Evolutionary conservation across 257 asterid genomes (phyloP).

Genomic region (Apocynum venetum): DNA sequence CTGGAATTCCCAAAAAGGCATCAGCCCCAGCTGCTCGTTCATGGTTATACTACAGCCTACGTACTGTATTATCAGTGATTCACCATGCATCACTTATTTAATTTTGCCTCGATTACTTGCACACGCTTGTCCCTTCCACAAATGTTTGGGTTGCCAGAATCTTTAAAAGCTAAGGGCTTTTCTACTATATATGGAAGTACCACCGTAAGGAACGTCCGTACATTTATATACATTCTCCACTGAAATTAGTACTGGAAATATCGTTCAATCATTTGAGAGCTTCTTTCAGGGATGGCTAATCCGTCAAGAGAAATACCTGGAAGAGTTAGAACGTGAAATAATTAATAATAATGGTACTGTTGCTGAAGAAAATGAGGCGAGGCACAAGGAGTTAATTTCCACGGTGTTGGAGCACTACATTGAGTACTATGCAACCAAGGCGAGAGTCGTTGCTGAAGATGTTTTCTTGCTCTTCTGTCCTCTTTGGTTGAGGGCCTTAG

Average conservation of each 20-base stretch:
- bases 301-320: slow-evolving; percentile 18
- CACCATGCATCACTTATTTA: no score
- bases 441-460: slow-evolving; percentile 18
- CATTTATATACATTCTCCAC: no score
- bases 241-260: background rate
- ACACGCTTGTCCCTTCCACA: no score
- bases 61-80: no score
- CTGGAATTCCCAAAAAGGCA: no score
- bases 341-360: background rate
- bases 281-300: slow-evolving; percentile 25
- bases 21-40: no score
- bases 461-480: slow-evolving; percentile 34
- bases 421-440: slow-evolving; percentile 28
- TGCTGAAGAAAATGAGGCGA: slow-evolving; percentile 9
- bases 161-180: no score
- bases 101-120: no score
- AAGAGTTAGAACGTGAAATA: slow-evolving; percentile 3
- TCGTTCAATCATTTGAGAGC: slow-evolving; percentile 15
- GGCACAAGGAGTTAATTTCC: slow-evolving; percentile 14
- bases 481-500: slow-evolving; percentile 31
- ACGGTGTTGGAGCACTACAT: slow-evolving; percentile 19
- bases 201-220: no score
- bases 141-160: no score
- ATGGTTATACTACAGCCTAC: no score
- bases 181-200: no score